Percentiles rank a stretch among this genome's conserved stretches.
Evolutionary conservation across 2,329 filamentous ascomycete genomes (phyloP).

Genomic region (Ilyonectria mors-panacis): DNA sequence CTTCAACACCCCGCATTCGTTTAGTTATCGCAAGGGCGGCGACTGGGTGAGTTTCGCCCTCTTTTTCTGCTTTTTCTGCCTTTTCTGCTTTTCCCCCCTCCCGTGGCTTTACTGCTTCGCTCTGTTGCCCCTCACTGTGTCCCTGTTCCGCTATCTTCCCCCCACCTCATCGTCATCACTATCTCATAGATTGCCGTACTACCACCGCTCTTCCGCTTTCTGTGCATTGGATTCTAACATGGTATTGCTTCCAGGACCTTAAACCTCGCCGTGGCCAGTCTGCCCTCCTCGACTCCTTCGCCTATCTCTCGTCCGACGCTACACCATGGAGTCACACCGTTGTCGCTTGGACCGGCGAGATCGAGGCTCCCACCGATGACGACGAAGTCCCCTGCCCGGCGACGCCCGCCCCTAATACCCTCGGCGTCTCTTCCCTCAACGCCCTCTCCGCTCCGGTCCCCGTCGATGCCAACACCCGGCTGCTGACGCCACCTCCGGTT

Average conservation of each 20-base stretch:
- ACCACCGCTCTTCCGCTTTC: neutral
- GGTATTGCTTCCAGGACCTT: conserved; percentile 70
- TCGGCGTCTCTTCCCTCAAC: conserved; percentile 73
- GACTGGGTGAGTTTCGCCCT: conserved; percentile 70
- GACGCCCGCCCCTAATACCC: conserved; percentile 62
- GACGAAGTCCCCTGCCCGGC: conserved; percentile 60
- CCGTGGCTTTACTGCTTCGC: neutral
- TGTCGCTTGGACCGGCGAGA: conserved; percentile 95
- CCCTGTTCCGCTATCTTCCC: conserved; percentile 14
- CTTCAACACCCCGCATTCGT: conserved; percentile 73
- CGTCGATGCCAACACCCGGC: conserved; percentile 72
- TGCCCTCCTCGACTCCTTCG: conserved; percentile 91
- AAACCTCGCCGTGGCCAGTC: conserved; percentile 87
- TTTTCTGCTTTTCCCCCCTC: neutral
- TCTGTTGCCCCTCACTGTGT: neutral
- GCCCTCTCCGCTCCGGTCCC: conserved; percentile 86
- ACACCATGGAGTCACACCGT: conserved; percentile 93
- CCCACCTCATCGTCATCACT: conserved; percentile 34
- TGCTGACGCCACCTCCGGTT: conserved; percentile 69
- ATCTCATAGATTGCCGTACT: too few species aligned
- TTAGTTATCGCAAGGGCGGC: conserved; percentile 70
- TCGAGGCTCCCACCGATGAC: conserved; percentile 69
- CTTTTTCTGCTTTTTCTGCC: conserved; percentile 25
- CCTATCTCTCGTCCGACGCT: conserved; percentile 86
- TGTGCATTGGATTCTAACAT: conserved; percentile 15